Evolutionary conservation across 2,329 filamentous ascomycete species (phyloP).

Genomic region (Aureobasidium sp.): DNA sequence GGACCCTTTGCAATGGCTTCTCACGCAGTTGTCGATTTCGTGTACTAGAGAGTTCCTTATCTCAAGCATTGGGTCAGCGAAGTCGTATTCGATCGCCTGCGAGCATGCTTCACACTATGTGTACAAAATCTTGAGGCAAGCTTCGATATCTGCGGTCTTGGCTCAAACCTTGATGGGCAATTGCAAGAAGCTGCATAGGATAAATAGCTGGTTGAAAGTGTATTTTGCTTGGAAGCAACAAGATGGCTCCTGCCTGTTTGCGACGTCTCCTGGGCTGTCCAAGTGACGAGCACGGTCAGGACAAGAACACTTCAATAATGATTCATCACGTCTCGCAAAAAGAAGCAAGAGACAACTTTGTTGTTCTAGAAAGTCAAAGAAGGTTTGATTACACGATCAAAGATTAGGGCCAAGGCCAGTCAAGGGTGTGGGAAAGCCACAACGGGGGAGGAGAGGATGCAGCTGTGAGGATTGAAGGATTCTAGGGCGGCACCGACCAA

Average conservation of each 20-base stretch:
- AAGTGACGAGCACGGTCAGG: not conserved
- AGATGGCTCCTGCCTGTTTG: not conserved
- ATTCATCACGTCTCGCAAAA: not conserved
- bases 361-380: slow-evolving; percentile 4
- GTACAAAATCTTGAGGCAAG: not conserved
- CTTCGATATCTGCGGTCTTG: not conserved
- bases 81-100: not conserved
- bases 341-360: not conserved
- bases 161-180: not conserved
- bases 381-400: slow-evolving; percentile 11
- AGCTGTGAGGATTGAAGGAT: slow-evolving; percentile 8
- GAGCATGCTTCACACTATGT: not conserved
- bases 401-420: not conserved
- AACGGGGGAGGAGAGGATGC: not conserved
- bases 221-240: not conserved
- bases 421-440: not conserved
- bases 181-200: not conserved
- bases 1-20: not conserved
- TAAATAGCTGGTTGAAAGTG: not conserved
- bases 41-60: not conserved
- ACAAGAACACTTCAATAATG: not conserved
- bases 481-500: not conserved
- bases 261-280: not conserved
- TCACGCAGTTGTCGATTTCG: not conserved
- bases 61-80: not conserved